Evolutionary conservation across 495 filamentous ascomycete species (phyloP), one percentile per base, ranked within the genome.

Genomic region (Terfezia claveryi): DNA sequence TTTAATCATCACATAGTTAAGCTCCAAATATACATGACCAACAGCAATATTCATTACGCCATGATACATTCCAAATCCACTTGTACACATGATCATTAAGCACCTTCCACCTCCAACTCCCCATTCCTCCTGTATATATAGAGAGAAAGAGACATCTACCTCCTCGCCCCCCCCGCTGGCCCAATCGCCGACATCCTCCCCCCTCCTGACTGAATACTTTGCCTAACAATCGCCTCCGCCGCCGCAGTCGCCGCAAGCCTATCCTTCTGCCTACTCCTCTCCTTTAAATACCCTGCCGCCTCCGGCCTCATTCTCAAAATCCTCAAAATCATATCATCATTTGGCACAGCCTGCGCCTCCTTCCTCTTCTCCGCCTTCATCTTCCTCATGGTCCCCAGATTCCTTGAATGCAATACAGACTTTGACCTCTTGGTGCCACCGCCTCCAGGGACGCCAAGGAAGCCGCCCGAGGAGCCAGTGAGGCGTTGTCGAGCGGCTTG

Each of bases 251-350:
- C 91, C 6, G 87, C 86, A 62, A 95, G 76, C 61, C 89, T 72
- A 71, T 96, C 91, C 71, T 88, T 89, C 70, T 99, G 91, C 56
- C 92, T 76, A 64, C 84, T 88, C 20, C 91, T 72, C 67, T 96
- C 88, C 54, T 81, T 83, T 52, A 99, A 71, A 70, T 99, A 99
- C 38, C 76, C 70, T 44, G 80, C 78, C n/a, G 91, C 92, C 71
- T 96, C 91, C 14, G 88, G 87, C 51, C 91, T 73, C 91, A 99
- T 99, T 51, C 91, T 78, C 59, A 99, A 67, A 58, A 99, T 96
- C 12, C 91, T 77, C 41, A 99, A 69, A 58, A 99, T 96, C 84
- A 96, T 95, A 66, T 99, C 91, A 66, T 99, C 91, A 65, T 82
- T 94, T 8, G 92, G 88, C 60, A 96, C 92, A 4, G 92, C 89